phyloP scores from a whole-genome alignment of 306 rosid genomes.

The Rosa chinensis region DNA sequence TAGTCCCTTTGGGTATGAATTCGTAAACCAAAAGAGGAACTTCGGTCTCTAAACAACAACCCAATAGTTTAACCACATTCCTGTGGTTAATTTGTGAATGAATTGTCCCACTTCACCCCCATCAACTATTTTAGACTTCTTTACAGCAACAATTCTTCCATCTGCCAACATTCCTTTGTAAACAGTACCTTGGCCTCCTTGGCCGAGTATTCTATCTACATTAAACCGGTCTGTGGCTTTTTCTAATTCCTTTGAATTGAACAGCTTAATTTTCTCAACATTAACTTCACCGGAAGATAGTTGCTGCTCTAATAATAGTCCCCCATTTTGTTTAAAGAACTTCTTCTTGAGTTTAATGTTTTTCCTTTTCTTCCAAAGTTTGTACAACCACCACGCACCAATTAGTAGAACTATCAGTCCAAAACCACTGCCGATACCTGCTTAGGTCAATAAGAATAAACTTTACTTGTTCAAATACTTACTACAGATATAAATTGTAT shows the following conservation, averaged over 20 bases:
- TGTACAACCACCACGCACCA: slow-evolving; percentile 8
- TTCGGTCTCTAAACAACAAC: slow-evolving; percentile 26
- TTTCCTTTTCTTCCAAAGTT: background rate
- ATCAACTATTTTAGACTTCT: slow-evolving; percentile 27
- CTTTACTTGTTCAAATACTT: background rate
- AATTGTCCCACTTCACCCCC: slow-evolving; percentile 5
- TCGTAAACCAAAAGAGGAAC: slow-evolving; percentile 28
- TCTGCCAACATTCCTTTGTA: slow-evolving; percentile 28
- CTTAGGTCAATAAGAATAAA: background rate
- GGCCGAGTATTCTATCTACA: slow-evolving; percentile 17
- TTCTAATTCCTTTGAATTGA: slow-evolving; percentile 11
- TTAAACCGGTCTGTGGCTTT: slow-evolving; percentile 22
- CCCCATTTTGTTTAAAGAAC: slow-evolving; percentile 28
- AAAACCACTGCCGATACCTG: slow-evolving; percentile 21
- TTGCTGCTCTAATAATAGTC: slow-evolving; percentile 13
- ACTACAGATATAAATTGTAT: background rate
- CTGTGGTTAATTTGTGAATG: slow-evolving; percentile 27
- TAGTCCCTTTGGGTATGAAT: slow-evolving; percentile 13
- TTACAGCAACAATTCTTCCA: slow-evolving; percentile 25
- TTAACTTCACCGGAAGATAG: slow-evolving; percentile 9
- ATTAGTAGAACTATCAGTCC: slow-evolving; percentile 11
- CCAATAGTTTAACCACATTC: slow-evolving; percentile 23
- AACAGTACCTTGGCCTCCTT: slow-evolving; percentile 27
- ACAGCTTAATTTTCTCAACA: slow-evolving; percentile 27
- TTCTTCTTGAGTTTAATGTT: background rate